These are phyloP conservation scores for Colletotrichum tofieldiae DNA, from an alignment of 2,329 filamentous ascomycete genomes.

Conservation along the genomic window DNA sequence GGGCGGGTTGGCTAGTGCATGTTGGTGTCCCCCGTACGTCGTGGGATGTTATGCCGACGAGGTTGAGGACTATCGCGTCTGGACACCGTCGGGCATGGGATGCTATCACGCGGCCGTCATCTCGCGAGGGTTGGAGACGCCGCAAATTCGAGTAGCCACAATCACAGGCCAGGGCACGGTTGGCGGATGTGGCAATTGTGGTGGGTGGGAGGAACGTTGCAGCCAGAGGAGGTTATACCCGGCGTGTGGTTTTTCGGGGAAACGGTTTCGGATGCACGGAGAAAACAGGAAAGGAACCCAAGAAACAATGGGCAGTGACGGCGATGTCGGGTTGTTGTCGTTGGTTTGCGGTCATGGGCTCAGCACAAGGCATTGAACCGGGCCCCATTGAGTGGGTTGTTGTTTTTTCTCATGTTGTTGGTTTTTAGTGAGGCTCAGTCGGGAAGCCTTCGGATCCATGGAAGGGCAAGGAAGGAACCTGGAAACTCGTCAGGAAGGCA, in stretches of 20 bases:
- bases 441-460: slow-evolving; percentile 19
- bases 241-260: not conserved
- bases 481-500: slow-evolving; percentile 10
- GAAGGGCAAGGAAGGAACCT: slow-evolving; percentile 4
- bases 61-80: slow-evolving; percentile 1
- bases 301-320: not conserved
- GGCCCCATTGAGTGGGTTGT: not conserved
- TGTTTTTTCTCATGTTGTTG: slow-evolving; percentile 25
- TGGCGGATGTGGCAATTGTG: not conserved
- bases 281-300: not conserved
- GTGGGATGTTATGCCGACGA: slow-evolving; percentile 30
- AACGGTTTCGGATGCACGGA: not conserved
- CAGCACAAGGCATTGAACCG: not conserved
- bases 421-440: slow-evolving; percentile 36
- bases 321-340: not conserved
- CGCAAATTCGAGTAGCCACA: not conserved
- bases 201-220: slow-evolving; percentile 28
- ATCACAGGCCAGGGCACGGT: not conserved
- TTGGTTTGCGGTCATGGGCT: slow-evolving; percentile 7
- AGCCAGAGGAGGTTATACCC: slow-evolving; percentile 8
- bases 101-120: slow-evolving; percentile 14
- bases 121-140: not conserved
- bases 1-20: slow-evolving; percentile 1
- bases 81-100: slow-evolving; percentile 1
- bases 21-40: slow-evolving; percentile 3